Base-by-base conservation (phyloP, 2,329 filamentous ascomycete genomes). In the Alternaria longipes region DNA sequence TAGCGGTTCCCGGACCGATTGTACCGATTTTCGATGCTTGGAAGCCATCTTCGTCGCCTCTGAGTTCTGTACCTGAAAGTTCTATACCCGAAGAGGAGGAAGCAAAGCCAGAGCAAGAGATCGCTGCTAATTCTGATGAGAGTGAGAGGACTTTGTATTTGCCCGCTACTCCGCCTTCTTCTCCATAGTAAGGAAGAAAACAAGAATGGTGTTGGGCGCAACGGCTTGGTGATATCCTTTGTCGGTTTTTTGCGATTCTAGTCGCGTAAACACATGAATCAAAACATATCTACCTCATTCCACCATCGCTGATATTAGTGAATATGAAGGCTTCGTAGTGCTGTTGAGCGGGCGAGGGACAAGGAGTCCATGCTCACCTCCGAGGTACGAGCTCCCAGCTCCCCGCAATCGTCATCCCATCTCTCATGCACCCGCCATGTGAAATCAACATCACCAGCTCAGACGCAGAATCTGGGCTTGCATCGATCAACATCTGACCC, bases 371-470 rank as follows among this genome's bases (percentile, higher is more conserved):
- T 26, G 56, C 49, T 41, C 50, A 59, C 55, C 54, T 62, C 59
- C 60, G 56, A 51, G 60, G 56, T 62, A 59, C 50, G 50, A 59
- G 56, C 56, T 62, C 14, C 11, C 22, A 45, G 52, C 52, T 63
- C 60, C 60, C 60, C 60, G 60, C 60, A 56, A 38, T 56, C 46
- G 56, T 60, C 60, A 63, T 63, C 52, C 22, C 52, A 51, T 56
- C 52, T 40, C 54, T 32, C 52, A 49, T 32, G 30, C 45, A 41
- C 49, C 34, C 51, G 40, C 41, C 56, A 59, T 60, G 51, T 60
- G 41, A 56, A 45, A 34, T 46, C 36, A 50, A 36, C 56, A 49
- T 18, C 45, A 45, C 14, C 56, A 51, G 45, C 32, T 16, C 32
- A 56, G 20, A n/a, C 41, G 38, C 16, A 3, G 32, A 3, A 36